Base-by-base conservation (phyloP, 805 yeast genomes). In the Saturnispora sanitii region DNA sequence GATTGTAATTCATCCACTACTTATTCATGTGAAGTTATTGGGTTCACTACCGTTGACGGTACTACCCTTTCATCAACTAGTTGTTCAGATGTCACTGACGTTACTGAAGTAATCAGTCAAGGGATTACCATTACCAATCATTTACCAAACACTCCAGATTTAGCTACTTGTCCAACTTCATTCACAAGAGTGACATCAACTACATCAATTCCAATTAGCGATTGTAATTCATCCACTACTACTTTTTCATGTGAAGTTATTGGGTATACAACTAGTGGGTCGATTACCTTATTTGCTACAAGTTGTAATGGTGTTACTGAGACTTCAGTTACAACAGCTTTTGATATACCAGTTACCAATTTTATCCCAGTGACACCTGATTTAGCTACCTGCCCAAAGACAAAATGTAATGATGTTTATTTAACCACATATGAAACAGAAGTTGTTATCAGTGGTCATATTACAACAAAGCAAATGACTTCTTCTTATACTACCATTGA, bases 101-200 rank as follows among this genome's bases (percentile, higher is more conserved):
- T 30, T n/a, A 28, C 40, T 13, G 31, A 32, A 6, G 33, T 34
- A 9, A 23, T 38, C 15, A 43, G 37, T 2, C 15, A 26, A 16
- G 30, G 34, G 4, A 15, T 38, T 4, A 40, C 45, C 16, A 33
- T 38, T n/a, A 28, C 38, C 12, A 37, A 43, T 11, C 37, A 35
- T 19, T 37, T 33, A 15, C 26, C 39, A 3, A 28, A 32, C 22
- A 20, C 25, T 18, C 21, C 23, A 9, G 15, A 32, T 32, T 27
- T 29, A 4, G 39, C 26, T 29, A 19, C 25, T 18, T 40, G 45
- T 37, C 41, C 50, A 28, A 4, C 40, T 3, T 28, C 50, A 9
- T 20, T 43, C 8, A 28, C 33, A 6, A 17, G 15, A 38, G 9
- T 38, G 27, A 21, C 21, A 34, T 20, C 12, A 27, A n/a, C 23